phyloP scores from a whole-genome alignment of 441 rosid genomes.

The Eutrema salsugineum region DNA sequence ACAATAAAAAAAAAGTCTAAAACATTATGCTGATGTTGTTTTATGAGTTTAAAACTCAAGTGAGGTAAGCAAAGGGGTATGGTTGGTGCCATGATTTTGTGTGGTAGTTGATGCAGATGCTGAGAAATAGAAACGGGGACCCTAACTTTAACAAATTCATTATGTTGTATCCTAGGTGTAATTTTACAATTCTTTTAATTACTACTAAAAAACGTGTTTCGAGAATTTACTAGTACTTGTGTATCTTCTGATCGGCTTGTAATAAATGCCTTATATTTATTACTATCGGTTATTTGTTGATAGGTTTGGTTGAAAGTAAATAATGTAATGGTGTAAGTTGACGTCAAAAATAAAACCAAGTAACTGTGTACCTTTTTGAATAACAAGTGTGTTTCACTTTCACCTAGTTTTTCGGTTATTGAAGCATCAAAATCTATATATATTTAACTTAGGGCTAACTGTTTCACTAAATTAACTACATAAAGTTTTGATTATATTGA shows the following conservation, averaged over 20 bases:
- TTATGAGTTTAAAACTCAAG: conserved; percentile 15
- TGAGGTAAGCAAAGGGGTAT: conserved; percentile 28
- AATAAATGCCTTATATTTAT: conserved; percentile 29
- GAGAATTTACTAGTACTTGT: background rate
- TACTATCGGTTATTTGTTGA: conserved; percentile 27
- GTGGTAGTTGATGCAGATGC: conserved; percentile 23
- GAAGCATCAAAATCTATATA: background rate
- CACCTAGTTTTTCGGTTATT: background rate
- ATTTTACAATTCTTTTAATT: background rate
- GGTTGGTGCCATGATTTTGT: conserved; percentile 28
- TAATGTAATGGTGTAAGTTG: conserved; percentile 17
- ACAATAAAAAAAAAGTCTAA: background rate
- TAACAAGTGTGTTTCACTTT: background rate
- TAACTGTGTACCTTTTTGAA: background rate
- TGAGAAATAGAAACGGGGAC: conserved; percentile 21
- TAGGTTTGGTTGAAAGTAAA: conserved; percentile 26
- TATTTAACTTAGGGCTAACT: background rate
- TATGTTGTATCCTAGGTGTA: background rate
- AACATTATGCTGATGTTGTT: background rate
- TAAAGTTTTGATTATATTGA: conserved; percentile 3
- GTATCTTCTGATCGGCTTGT: background rate
- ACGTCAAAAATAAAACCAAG: background rate
- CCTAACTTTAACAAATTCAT: conserved; percentile 2
- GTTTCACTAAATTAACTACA: background rate
- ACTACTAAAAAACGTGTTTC: background rate